These are phyloP conservation scores for Rhazya stricta DNA, from an alignment of 257 asterid genomes.

Conservation along the genomic window DNA sequence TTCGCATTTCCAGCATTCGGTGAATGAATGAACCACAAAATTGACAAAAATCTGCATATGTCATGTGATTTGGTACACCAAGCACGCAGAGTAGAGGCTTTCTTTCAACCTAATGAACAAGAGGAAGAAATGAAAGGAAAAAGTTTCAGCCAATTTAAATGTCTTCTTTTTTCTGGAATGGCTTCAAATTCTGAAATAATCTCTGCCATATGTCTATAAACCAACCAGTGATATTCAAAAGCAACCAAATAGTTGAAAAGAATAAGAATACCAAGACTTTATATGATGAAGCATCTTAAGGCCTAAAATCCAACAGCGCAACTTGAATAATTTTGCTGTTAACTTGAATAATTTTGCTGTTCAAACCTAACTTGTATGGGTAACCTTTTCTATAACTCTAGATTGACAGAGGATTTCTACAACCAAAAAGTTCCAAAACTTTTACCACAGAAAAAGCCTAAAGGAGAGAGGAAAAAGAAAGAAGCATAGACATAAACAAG, in stretches of 20 bases:
- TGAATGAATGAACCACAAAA: conserved; percentile 90
- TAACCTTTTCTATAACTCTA: not conserved
- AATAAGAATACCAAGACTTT: not conserved
- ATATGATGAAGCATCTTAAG: not conserved
- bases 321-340: not conserved
- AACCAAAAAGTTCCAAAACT: not conserved
- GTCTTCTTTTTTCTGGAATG: not conserved
- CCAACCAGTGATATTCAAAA: not conserved
- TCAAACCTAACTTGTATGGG: not conserved
- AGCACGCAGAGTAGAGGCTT: conserved; percentile 85
- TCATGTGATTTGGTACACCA: conserved; percentile 94
- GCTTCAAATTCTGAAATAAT: conserved; percentile 1
- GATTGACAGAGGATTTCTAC: not conserved
- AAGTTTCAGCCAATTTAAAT: not conserved
- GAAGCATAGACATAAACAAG: not conserved
- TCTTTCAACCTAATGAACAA: conserved; percentile 58
- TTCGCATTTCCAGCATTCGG: conserved; percentile 81
- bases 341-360: not conserved
- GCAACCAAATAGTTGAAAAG: not conserved
- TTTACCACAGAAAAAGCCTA: not conserved
- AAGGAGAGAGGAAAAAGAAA: not conserved
- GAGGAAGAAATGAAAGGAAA: not conserved
- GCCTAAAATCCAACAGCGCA: not conserved
- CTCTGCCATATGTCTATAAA: not conserved
- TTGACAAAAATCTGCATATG: conserved; percentile 90